These are phyloP conservation scores for Clarireedia paspali DNA, from an alignment of 2,329 filamentous ascomycete genomes.

Conservation along the genomic window DNA sequence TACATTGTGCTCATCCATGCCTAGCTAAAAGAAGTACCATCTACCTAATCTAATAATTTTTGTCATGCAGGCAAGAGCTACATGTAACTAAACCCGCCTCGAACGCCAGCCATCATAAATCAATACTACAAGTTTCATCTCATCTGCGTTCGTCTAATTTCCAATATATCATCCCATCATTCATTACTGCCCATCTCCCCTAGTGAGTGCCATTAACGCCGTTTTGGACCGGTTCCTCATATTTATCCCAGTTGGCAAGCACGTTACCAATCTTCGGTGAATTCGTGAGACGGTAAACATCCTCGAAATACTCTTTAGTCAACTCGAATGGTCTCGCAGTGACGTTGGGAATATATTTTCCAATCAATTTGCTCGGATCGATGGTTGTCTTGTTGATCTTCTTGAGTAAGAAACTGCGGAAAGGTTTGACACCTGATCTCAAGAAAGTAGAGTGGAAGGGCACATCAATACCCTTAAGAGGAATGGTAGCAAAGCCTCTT, in stretches of 20 bases:
- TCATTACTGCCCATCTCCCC: too few species aligned
- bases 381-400: conserved; percentile 99
- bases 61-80: too few species aligned
- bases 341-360: conserved; percentile 99
- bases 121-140: too few species aligned
- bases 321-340: conserved; percentile 92
- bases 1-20: too few species aligned
- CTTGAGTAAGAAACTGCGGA: conserved; percentile 96
- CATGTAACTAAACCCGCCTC: too few species aligned
- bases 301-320: conserved; percentile 98
- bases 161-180: too few species aligned
- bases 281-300: conserved; percentile 92
- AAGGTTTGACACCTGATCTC: conserved; percentile 96
- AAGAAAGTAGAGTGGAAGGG: conserved; percentile 99
- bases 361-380: conserved; percentile 90
- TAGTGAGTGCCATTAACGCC: conserved; percentile 20
- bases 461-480: conserved; percentile 93
- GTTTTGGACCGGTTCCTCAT: conserved; percentile 26
- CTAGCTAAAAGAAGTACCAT: too few species aligned
- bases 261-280: conserved; percentile 30
- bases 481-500: conserved; percentile 94
- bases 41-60: too few species aligned
- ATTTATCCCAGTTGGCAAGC: conserved; percentile 31
- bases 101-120: too few species aligned
- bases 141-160: too few species aligned